These are phyloP conservation scores for Neofusicoccum kwambonambiense DNA, from an alignment of 2,329 filamentous ascomycete genomes.

Conservation along the genomic window DNA sequence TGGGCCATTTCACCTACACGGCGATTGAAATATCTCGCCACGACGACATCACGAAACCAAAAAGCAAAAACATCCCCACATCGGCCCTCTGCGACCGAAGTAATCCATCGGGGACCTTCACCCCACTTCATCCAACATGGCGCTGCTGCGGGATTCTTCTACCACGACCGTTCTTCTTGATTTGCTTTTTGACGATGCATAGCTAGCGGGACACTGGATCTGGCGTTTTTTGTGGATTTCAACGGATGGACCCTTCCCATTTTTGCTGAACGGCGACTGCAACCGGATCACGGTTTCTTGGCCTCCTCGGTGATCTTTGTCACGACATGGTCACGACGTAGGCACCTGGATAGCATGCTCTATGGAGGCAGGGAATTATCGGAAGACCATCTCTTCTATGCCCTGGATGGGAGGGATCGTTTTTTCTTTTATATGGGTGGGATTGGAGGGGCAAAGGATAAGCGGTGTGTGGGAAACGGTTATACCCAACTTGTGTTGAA, in stretches of 20 bases:
- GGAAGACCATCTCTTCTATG: not conserved
- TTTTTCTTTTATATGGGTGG: not conserved
- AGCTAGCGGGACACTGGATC: slow-evolving; percentile 2
- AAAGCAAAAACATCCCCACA: not conserved
- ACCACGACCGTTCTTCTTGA: not conserved
- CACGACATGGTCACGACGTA: not conserved
- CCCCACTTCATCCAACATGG: not conserved
- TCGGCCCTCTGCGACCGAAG: not conserved
- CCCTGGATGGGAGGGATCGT: not conserved
- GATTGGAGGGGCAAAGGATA: not conserved
- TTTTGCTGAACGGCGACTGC: not conserved
- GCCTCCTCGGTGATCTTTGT: not conserved
- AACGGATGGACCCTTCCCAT: not conserved
- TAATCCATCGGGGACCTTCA: not conserved
- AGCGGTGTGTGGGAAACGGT: slow-evolving; percentile 4
- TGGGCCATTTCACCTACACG: not conserved
- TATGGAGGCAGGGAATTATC: not conserved
- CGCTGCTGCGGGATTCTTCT: not conserved
- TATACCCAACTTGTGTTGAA: slow-evolving; percentile 10
- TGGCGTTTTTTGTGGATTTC: slow-evolving; percentile 3
- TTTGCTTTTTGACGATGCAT: not conserved
- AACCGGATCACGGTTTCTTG: no score
- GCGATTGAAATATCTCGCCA: not conserved
- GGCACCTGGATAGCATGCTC: not conserved
- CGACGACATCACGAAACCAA: not conserved